Percentiles rank a stretch among this genome's conserved stretches.
Conservation (phyloP, 2,329 filamentous ascomycete species). For the Parastagonospora avenae region DNA sequence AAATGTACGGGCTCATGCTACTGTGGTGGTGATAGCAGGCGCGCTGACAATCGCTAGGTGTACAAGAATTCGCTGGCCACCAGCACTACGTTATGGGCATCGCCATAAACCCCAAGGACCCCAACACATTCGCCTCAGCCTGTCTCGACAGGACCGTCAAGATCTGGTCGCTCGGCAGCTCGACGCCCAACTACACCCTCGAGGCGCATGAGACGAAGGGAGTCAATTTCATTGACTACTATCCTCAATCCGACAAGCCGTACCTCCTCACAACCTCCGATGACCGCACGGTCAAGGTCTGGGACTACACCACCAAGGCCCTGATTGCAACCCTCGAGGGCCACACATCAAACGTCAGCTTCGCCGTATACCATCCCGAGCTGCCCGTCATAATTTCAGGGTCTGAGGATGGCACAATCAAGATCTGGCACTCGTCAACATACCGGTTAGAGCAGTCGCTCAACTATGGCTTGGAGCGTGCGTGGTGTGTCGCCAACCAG, state of each 20-base stretch:
- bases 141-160: conserved; percentile 97
- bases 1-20: conserved; percentile 64
- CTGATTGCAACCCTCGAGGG: conserved; percentile 95
- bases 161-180: conserved; percentile 94
- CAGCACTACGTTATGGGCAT: conserved; percentile 97
- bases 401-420: conserved; percentile 95
- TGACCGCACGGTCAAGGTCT: conserved; percentile 95
- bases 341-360: conserved; percentile 97
- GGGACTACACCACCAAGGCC: conserved; percentile 99
- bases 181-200: conserved; percentile 94
- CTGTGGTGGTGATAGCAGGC: not conserved
- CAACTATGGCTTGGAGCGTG: conserved; percentile 93
- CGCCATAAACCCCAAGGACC: conserved; percentile 88
- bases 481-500: conserved; percentile 97
- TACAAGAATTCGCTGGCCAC: conserved; percentile 95
- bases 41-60: conserved; percentile 47
- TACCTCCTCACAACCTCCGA: conserved; percentile 97
- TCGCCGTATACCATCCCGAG: conserved; percentile 97
- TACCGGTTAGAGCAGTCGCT: conserved; percentile 95
- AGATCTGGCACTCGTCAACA: conserved; percentile 98
- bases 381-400: conserved; percentile 96
- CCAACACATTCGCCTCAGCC: conserved; percentile 86
- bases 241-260: conserved; percentile 70
- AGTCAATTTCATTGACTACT: conserved; percentile 96
- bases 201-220: conserved; percentile 97